Base-by-base conservation (phyloP, 2,329 filamentous ascomycete genomes). In the Stemphylium lycopersici region DNA sequence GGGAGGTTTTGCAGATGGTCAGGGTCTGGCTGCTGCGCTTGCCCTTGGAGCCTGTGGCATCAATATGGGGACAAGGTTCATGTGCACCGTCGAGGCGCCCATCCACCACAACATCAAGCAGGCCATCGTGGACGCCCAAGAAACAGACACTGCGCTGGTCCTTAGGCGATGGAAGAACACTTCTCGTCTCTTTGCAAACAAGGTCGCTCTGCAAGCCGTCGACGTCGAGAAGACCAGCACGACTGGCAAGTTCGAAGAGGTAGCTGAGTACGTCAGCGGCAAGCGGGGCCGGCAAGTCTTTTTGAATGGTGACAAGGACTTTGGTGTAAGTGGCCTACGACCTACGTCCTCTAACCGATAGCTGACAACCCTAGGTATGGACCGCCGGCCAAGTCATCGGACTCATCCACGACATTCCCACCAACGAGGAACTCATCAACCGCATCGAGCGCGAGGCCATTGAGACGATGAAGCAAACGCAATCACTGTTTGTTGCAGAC, bases 61-160 rank as follows among this genome's bases (percentile, higher is more conserved):
- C 79, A 99, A 99, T 79, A 99, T 99, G 95, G 95, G 95, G 53
- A 99, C 95, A 8, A 83, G 95, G 37, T 99, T 98, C 81, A 96
- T 99, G 90, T 93, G 90, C 80, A 98, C 95, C 0, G 82, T 93
- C 39, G 95, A 98, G 78, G 88, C 93, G 13, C 95, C 95, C 0
- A 90, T 99, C 61, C 95, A 99, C 78, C 75, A 86, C 43, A 96
- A 96, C 65, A 91, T 99, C 80, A 99, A 99, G 83, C 83, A 96
- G 76, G 83, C 90, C 64, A 99, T 99, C 69, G 92, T 97, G 45
- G 83, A 86, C 50, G 90, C 93, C 1, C 83, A 91, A 60, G 95
- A 99, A 82, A 92, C 90, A 18, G 91, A 98, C 76, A 99, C 95
- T 0, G 87, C 92, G 63, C 83, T 99, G 47, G 86, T 99, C 20